Conservation (phyloP, 495 filamentous ascomycete species). For the Hypomontagnella submonticulosa region DNA sequence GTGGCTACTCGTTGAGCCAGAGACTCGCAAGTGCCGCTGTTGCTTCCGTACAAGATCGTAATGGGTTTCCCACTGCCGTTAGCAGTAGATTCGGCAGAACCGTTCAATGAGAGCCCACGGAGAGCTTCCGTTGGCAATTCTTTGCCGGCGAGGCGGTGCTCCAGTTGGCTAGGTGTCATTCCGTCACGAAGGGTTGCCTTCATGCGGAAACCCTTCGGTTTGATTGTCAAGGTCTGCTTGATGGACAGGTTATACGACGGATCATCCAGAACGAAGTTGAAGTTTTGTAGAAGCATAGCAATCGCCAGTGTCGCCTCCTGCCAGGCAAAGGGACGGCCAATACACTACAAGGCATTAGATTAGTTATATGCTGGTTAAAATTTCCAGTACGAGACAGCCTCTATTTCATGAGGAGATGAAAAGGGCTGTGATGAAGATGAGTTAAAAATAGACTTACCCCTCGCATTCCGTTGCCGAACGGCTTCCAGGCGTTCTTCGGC, state of each 20-base stretch:
- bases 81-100: slow-evolving; percentile 22
- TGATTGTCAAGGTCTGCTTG: slow-evolving; percentile 79
- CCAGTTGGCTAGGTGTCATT: slow-evolving; percentile 67
- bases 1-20: slow-evolving; percentile 71
- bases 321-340: slow-evolving; percentile 71
- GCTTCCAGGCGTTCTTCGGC: slow-evolving; percentile 67
- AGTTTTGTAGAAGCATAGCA: slow-evolving; percentile 69
- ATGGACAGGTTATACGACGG: slow-evolving; percentile 71
- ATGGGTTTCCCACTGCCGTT: slow-evolving; percentile 54
- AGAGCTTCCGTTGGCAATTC: slow-evolving; percentile 14
- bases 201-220: slow-evolving; percentile 79
- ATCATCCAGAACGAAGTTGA: slow-evolving; percentile 68
- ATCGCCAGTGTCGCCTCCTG: slow-evolving; percentile 67
- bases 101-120: slow-evolving; percentile 10
- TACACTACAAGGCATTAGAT: slow-evolving; percentile 47
- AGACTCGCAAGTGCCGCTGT: slow-evolving; percentile 79
- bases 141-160: slow-evolving; percentile 57
- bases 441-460: slow-evolving; percentile 49
- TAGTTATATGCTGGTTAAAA: slow-evolving; percentile 55
- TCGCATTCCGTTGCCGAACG: slow-evolving; percentile 66
- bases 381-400: slow-evolving; percentile 13
- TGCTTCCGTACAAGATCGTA: slow-evolving; percentile 77
- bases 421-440: too few species aligned
- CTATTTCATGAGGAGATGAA: too few species aligned
- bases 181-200: slow-evolving; percentile 69